These are phyloP conservation scores for Cryoendolithus antarcticus DNA, from an alignment of 2,329 filamentous ascomycete genomes.

Conservation along the genomic window DNA sequence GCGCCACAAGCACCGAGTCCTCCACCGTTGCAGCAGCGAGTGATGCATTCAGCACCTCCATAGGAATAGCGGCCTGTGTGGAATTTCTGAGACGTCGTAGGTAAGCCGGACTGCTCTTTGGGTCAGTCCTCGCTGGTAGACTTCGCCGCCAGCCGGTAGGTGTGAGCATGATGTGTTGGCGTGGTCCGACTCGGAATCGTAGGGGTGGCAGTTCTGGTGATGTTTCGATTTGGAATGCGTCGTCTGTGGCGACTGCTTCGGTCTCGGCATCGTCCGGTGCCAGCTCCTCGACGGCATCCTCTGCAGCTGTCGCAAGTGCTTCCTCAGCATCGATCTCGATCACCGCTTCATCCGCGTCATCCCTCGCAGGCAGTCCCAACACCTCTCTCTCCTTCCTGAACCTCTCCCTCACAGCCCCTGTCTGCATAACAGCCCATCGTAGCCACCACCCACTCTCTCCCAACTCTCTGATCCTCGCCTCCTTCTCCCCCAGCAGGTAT, in stretches of 20 bases:
- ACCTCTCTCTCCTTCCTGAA: constrained; percentile 53
- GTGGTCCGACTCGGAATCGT: constrained; percentile 19
- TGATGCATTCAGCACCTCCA: too few relatives aligned
- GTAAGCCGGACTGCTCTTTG: too few relatives aligned
- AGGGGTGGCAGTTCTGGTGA: constrained; percentile 13
- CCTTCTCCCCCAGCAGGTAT: constrained; percentile 74
- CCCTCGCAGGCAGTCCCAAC: constrained; percentile 46
- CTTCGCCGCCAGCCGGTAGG: constrained; percentile 14
- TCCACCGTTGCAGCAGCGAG: too few relatives aligned
- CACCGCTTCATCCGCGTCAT: constrained; percentile 6
- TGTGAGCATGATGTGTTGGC: constrained; percentile 19
- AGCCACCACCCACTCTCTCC: constrained; percentile 84
- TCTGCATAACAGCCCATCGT: constrained; percentile 83
- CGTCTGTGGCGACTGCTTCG: constrained; percentile 15
- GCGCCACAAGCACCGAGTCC: too few relatives aligned
- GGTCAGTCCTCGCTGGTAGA: too few relatives aligned
- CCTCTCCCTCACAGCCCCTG: constrained; percentile 49
- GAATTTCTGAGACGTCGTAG: too few relatives aligned
- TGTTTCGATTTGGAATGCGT: constrained; percentile 16
- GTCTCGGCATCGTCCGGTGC: constrained; percentile 7
- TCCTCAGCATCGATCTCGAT: constrained; percentile 9
- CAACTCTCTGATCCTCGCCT: constrained; percentile 67
- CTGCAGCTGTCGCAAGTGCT: constrained; percentile 8
- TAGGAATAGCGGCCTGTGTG: too few relatives aligned
- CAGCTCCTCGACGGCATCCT: constrained; percentile 5